Conservation (phyloP, 371 early-diverging fungal species). For the Circinella minor region DNA sequence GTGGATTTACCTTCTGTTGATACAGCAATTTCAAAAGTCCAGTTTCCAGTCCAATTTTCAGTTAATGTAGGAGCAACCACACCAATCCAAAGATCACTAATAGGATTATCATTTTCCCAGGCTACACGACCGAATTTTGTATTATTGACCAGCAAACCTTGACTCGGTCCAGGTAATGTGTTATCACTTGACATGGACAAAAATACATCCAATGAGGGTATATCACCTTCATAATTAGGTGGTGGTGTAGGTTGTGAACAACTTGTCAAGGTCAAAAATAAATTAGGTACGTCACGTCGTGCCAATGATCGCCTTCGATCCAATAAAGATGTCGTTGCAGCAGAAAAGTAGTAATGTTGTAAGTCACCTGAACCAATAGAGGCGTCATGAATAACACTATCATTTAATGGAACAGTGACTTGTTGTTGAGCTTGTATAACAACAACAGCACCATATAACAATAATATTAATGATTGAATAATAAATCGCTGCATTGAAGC, state of each 20-base stretch:
- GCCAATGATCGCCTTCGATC: conserved; percentile 14
- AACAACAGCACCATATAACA: conserved; percentile 2
- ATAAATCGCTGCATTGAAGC: conserved; percentile 5
- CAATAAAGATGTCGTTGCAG: background rate
- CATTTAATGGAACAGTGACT: conserved; percentile 23
- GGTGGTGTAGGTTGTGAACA: conserved; percentile 46
- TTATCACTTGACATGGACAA: conserved; percentile 45
- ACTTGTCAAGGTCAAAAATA: conserved; percentile 36
- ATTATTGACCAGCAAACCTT: conserved; percentile 33
- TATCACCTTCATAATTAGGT: conserved; percentile 23
- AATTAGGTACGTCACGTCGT: conserved; percentile 19
- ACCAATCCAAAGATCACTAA: conserved; percentile 42
- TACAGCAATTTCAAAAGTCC: conserved; percentile 60
- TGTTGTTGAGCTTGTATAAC: conserved; percentile 1
- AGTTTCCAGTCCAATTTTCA: conserved; percentile 49
- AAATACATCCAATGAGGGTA: conserved; percentile 47
- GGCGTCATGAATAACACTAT: conserved; percentile 12
- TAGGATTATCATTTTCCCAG: conserved; percentile 33
- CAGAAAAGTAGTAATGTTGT: conserved; percentile 28
- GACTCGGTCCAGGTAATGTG: conserved; percentile 53
- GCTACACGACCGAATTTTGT: conserved; percentile 32
- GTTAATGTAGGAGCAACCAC: conserved; percentile 45
- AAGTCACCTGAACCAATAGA: conserved; percentile 23
- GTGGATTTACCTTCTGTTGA: conserved; percentile 47
- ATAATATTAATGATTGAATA: no score